These are phyloP conservation scores for Farysia itapuensis DNA, from an alignment of 1,284 basidiomycete species.

Conservation along the genomic window DNA sequence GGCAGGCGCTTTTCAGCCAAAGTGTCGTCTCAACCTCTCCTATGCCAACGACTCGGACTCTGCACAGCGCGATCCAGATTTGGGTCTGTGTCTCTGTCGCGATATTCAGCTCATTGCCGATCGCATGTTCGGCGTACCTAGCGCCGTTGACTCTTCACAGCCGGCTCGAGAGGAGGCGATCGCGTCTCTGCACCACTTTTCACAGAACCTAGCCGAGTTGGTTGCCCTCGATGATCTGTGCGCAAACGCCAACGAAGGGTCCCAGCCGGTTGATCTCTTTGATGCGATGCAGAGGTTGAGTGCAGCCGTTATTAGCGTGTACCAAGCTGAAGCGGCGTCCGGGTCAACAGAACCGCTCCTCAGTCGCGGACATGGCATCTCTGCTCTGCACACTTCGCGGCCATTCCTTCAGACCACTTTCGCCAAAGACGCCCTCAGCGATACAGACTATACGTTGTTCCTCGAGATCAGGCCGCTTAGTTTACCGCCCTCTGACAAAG, in stretches of 20 bases:
- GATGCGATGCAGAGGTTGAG: constrained; percentile 27
- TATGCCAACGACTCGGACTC: constrained; percentile 30
- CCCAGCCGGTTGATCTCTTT: constrained; percentile 11
- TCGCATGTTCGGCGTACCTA: constrained; percentile 9
- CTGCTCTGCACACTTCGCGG: constrained; percentile 6
- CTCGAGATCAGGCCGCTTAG: constrained; percentile 16
- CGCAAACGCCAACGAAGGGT: constrained; percentile 6
- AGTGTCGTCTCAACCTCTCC: constrained; percentile 26
- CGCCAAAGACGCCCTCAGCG: constrained; percentile 11
- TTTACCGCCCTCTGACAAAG: constrained; percentile 7
- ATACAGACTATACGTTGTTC: constrained; percentile 18
- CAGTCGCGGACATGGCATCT: constrained; percentile 22
- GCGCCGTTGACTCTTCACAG: background rate
- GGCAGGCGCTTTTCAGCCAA: constrained; percentile 2
- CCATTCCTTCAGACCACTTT: constrained; percentile 23
- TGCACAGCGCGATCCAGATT: constrained; percentile 18
- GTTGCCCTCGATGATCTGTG: constrained; percentile 16
- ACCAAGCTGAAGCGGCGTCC: constrained; percentile 12
- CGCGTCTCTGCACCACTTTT: constrained; percentile 7
- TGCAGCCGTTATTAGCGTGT: constrained; percentile 1
- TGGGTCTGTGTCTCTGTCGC: constrained; percentile 13
- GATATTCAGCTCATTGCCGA: constrained; percentile 26
- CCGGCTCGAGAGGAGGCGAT: constrained; percentile 2
- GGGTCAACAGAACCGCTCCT: constrained; percentile 2
- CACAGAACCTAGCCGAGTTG: constrained; percentile 22